Conservation (phyloP, 352 stramenopile genomes). For the Plasmopara viticola region DNA sequence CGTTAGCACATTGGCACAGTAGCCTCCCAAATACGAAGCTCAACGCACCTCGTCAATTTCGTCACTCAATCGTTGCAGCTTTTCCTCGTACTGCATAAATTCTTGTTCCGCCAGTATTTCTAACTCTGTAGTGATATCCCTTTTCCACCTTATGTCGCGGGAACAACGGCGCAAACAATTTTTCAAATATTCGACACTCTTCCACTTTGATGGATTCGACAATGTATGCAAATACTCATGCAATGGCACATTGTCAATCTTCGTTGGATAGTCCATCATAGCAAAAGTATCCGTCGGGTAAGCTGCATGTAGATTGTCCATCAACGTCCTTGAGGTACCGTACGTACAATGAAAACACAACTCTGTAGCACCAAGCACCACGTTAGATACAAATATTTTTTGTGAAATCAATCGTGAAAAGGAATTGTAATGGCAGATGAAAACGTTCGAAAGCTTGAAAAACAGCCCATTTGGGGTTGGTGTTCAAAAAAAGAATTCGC, state of each 20-base stretch:
- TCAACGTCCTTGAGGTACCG: slow-evolving; percentile 38
- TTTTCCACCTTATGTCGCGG: slow-evolving; percentile 77
- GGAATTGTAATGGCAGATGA: background rate
- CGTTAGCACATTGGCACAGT: background rate
- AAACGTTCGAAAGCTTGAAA: too few species aligned
- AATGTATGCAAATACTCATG: slow-evolving; percentile 60
- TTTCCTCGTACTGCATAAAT: slow-evolving; percentile 31
- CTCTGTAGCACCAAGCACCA: slow-evolving; percentile 21
- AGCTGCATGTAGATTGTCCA: slow-evolving; percentile 40
- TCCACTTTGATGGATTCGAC: slow-evolving; percentile 57
- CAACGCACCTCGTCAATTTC: slow-evolving; percentile 62
- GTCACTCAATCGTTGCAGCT: slow-evolving; percentile 49
- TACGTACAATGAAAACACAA: slow-evolving; percentile 70
- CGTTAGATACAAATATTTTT: too few species aligned
- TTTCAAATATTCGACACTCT: slow-evolving; percentile 78
- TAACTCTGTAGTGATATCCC: slow-evolving; percentile 56
- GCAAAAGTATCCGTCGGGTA: slow-evolving; percentile 57
- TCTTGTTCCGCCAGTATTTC: slow-evolving; percentile 68
- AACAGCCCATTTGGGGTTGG: too few species aligned
- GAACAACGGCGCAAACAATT: slow-evolving; percentile 68
- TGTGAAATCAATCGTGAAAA: background rate
- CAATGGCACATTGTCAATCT: slow-evolving; percentile 50
- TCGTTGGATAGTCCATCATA: slow-evolving; percentile 67
- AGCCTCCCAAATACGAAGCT: background rate
- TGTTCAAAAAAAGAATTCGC: too few species aligned